Conservation (phyloP, 306 rosid genomes). For the Quillaja saponaria region DNA sequence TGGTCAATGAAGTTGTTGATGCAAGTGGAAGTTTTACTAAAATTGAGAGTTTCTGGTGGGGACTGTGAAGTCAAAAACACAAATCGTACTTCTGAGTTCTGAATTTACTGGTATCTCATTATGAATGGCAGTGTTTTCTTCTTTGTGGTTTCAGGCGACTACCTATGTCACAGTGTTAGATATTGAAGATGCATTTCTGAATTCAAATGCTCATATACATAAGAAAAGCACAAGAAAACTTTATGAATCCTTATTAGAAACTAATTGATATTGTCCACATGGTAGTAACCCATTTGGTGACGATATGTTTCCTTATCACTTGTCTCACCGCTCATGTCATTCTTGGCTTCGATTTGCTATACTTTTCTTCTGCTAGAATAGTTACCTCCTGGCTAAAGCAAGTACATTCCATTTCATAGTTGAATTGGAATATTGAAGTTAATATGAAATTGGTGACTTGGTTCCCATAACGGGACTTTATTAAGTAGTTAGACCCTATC, state of each 20-base stretch:
- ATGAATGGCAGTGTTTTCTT: conserved; percentile 4
- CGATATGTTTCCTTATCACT: neutral
- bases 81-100: neutral
- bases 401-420: neutral
- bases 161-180: neutral
- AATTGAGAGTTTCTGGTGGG: neutral
- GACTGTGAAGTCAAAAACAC: conserved; percentile 1
- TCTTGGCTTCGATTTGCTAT: too few relatives aligned
- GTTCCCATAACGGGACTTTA: conserved; percentile 8
- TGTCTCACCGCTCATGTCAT: neutral
- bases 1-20: neutral
- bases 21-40: conserved; percentile 1
- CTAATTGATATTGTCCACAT: conserved; percentile 1
- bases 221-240: neutral
- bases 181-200: conserved; percentile 9
- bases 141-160: neutral
- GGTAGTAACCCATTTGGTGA: conserved; percentile 6
- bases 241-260: conserved; percentile 2
- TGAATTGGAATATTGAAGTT: neutral
- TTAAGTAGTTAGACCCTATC: too few relatives aligned
- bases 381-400: conserved; percentile 11
- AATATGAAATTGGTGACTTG: neutral
- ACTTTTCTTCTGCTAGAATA: neutral
- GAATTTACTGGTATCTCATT: conserved; percentile 14
- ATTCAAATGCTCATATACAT: neutral